Evolutionary conservation across 169 alveolate species (phyloP).

Genomic region (Plasmodium cynomolgi): DNA sequence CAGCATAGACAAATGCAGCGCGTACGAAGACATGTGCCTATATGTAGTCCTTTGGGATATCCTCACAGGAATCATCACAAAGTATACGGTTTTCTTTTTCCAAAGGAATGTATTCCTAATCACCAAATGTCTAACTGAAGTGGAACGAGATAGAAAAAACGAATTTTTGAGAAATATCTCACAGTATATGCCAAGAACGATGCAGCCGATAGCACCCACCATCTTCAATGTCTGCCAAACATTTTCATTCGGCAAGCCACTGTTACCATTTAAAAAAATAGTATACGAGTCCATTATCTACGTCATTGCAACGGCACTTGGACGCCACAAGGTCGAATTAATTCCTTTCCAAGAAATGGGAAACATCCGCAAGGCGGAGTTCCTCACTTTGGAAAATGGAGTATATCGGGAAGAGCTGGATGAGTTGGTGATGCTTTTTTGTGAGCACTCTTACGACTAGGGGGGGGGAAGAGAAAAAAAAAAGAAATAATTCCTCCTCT

Average conservation of each 20-base stretch:
- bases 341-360: slow-evolving; percentile 36
- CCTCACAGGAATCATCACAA: slow-evolving; percentile 33
- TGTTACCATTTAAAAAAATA: slow-evolving; percentile 53
- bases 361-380: slow-evolving; percentile 41
- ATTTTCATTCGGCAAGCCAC: slow-evolving; percentile 45
- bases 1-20: background rate
- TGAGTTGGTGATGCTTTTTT: slow-evolving; percentile 46
- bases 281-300: slow-evolving; percentile 58
- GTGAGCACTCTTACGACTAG: slow-evolving; percentile 24
- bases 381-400: slow-evolving; percentile 31
- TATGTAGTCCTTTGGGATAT: slow-evolving; percentile 73
- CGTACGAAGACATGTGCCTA: slow-evolving; percentile 49
- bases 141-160: slow-evolving; percentile 52
- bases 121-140: slow-evolving; percentile 36
- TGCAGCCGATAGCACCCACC: slow-evolving; percentile 31
- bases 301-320: slow-evolving; percentile 33
- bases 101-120: slow-evolving; percentile 13
- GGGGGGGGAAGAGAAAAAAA: background rate
- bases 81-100: slow-evolving; percentile 56
- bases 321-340: slow-evolving; percentile 15
- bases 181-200: slow-evolving; percentile 34
- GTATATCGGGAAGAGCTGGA: slow-evolving; percentile 30
- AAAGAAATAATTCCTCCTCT: background rate
- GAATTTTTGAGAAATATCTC: slow-evolving; percentile 60
- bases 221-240: slow-evolving; percentile 41